Conservation (phyloP, 768 basidiomycete species). For the Lactifluus piperatus region DNA sequence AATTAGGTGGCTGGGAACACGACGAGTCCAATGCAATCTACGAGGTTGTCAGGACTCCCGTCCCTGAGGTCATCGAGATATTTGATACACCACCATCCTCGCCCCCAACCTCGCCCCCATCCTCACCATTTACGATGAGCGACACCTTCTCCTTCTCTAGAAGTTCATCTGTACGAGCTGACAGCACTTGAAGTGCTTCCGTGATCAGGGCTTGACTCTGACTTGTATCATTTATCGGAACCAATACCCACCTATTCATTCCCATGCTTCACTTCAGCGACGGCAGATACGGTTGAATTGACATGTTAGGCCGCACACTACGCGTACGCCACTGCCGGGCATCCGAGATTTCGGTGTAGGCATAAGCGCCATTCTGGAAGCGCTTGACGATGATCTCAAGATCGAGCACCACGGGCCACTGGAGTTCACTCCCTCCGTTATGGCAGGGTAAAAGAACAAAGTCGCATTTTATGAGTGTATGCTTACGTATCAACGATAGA, state of each 20-base stretch:
- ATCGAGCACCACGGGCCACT: too few relatives aligned
- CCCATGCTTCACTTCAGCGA: background rate
- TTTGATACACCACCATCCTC: slow-evolving; percentile 26
- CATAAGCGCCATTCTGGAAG: too few relatives aligned
- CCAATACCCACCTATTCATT: background rate
- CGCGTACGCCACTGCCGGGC: background rate
- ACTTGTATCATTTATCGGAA: background rate
- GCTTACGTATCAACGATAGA: too few relatives aligned
- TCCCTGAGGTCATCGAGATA: slow-evolving; percentile 25
- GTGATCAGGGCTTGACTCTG: background rate
- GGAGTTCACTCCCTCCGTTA: too few relatives aligned
- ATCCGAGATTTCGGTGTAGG: too few relatives aligned
- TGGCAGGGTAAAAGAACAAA: too few relatives aligned
- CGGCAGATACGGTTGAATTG: background rate
- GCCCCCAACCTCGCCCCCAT: slow-evolving; percentile 14
- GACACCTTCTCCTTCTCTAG: background rate
- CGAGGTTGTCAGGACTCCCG: slow-evolving; percentile 18
- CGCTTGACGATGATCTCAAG: too few relatives aligned
- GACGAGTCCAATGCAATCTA: slow-evolving; percentile 37
- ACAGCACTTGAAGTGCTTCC: background rate
- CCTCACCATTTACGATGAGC: slow-evolving; percentile 5
- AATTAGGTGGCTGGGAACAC: slow-evolving; percentile 35
- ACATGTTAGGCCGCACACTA: background rate
- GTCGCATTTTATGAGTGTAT: too few relatives aligned
- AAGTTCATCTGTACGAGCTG: background rate